Evolutionary conservation across 2,329 filamentous ascomycete species (phyloP), one percentile per base, ranked within the genome.

Genomic region (Malbranchea zuffiana): DNA sequence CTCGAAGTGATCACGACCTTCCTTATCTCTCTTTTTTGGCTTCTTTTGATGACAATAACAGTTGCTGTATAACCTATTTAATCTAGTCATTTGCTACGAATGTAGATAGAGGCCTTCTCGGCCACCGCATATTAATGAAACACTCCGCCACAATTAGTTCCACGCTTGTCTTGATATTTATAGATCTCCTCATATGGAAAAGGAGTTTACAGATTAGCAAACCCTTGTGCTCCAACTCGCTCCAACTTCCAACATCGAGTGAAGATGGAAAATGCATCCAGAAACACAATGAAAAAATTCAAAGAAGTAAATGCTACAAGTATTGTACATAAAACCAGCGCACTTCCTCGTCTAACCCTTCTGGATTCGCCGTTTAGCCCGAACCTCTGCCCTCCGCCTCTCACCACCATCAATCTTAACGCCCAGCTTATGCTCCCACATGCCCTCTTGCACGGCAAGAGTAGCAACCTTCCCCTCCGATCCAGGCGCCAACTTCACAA

Each of bases 381-480:
- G 72, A 35, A 95, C 78, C 65, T 93, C 80, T 11, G 81, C 82
- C 59, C 74, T 78, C 61, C 90, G 75, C 59, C 90, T 78, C 70
- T 98, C 90, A 69, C 90, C 90, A 54, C 90, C 90, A 62, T 96
- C 87, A 48, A 98, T 79, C 78, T 96, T 96, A 53, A 77, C 76
- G 18, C 90, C 88, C 51, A 79, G 73, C 56, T 73, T 79, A 52
- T 86, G 71, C 67, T 96, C 88, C 90, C 88, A 96, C 68, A 96
- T 80, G 6, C 88, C 86, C 59, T 95, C 87, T 39, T 78, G 75
- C 15, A 83, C 71, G 45, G 70, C 68, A 48, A 96, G 69, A 35
- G 70, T 67, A 7, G 79, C 82, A 6, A 75, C 77, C 26, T 66
- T 63, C 1, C 74, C 71, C 41, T 64, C 59, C 21, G 64, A 63